Base-by-base conservation (phyloP, 306 rosid genomes). In the Calophaca sinica region DNA sequence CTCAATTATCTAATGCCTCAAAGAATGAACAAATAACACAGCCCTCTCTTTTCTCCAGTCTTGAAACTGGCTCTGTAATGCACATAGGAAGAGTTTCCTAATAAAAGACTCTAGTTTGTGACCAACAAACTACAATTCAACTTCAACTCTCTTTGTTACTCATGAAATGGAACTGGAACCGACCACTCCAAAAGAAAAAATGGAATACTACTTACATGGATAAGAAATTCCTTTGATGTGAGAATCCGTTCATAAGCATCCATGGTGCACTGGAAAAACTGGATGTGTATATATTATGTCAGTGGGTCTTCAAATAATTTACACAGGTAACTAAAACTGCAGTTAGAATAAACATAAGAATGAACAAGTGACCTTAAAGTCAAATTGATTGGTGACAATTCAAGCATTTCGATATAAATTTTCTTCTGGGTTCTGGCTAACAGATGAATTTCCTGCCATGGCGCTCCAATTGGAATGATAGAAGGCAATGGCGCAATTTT, bases 251-350 rank as follows among this genome's bases (percentile, higher is more conserved):
- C n/a, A 80, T 90, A 80, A 83, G 97, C 88, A 90, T 87, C 97
- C 97, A 88, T 8, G 93, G 98, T 50, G 97, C 90, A 82, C 97
- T 91, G 53, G 98, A 94, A 81, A 94, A 94, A 85, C 98, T 94
- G 88, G 77, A 72, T 57, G 52, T 46, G 74, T 75, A 79, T 69
- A 63, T 63, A 76, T 73, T 62, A 39, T 52, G 75, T 75, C 67
- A 68, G 48, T 9, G 68, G 65, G 46, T 69, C 28, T 57, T 68
- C 58, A 60, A 52, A 77, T 74, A 32, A 45, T 57, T 39, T 9
- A 41, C 15, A n/a, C 9, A 68, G 64, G 78, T 68, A 4, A 51
- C 61, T 54, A 64, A 80, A 73, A 52, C 36, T 4, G 65, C 53
- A 15, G 55, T 33, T 6, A 15, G 35, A 79, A 75, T 76, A 8